Evolutionary conservation across 805 yeast species (phyloP), one percentile per base, ranked within the genome.

Genomic region (Pichia kluyveri): DNA sequence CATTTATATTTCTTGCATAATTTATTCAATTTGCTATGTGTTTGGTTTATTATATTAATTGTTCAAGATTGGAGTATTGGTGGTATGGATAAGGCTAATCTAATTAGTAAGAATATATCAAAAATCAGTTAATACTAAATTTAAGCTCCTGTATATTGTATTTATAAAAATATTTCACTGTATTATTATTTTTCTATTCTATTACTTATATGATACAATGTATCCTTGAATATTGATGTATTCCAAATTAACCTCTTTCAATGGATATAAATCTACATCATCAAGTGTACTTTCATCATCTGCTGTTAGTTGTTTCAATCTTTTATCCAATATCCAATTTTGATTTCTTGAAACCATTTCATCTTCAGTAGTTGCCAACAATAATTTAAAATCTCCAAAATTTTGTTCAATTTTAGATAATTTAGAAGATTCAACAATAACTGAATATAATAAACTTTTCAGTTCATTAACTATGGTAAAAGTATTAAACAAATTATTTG

Each of bases 1-100:
- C 85, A 87, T 57, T 72, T 91, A n/a, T 90, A 77, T 63, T 86
- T 90, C 86, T 67, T 89, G 42, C 93, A 89, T 57, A 85, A 86
- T 60, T 63, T 88, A 45, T 74, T 84, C 47, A 88, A 88, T 61
- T 61, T 83, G 17, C 65, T 82, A 46, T 73, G 81, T 60, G 74
- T 82, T 41, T 70, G 82, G 74, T 54, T 78, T 19, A 60, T 73
- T 42, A 43, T 60, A 41, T 52, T 40, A 31, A 38, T 48, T 19
- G 46, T 57, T 38, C 63, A 58, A 41, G 60, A 62, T 36, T 54
- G 53, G 50, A 56, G 65, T 56, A 52, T 51, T 36, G 44, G 45
- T 5, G 17, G 11, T 32, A 38, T 42, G 27, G 43, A 43, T 10
- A 45, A 42, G 30, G 37, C 37, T 12, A 41, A 44, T 41, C 23